phyloP scores from a whole-genome alignment of 1,284 basidiomycete species.

The Ceratobasidium sp. region DNA sequence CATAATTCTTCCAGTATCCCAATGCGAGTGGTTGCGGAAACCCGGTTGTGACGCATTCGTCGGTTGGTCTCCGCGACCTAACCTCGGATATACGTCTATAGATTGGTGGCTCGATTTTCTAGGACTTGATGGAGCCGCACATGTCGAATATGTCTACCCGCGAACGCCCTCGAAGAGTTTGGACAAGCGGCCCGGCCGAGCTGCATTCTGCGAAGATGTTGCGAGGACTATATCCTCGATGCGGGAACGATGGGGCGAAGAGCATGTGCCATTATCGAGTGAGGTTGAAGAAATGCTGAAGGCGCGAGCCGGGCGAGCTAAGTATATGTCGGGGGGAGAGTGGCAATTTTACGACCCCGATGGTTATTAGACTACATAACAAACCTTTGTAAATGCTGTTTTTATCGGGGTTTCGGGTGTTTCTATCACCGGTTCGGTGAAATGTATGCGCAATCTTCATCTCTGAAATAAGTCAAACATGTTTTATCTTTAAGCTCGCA shows the following conservation, averaged over 20 bases:
- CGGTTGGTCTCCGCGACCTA: conserved; percentile 26
- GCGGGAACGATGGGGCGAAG: background rate
- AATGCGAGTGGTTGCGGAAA: conserved; percentile 10
- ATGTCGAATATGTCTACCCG: background rate
- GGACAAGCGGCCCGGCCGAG: background rate
- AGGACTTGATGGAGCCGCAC: conserved; percentile 2
- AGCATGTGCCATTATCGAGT: background rate
- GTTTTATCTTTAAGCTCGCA: background rate
- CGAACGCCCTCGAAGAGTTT: background rate
- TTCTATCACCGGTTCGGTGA: background rate
- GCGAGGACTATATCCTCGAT: background rate
- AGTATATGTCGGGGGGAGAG: too few species aligned
- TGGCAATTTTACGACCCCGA: background rate
- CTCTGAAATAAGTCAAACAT: conserved; percentile 1
- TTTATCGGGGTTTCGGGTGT: background rate
- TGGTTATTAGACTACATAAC: too few species aligned
- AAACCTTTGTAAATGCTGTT: too few species aligned
- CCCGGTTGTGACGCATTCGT: background rate
- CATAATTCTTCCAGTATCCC: conserved; percentile 13
- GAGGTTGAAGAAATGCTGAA: background rate
- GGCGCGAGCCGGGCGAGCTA: background rate
- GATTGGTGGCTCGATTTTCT: conserved; percentile 33
- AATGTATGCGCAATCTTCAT: background rate
- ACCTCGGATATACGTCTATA: background rate
- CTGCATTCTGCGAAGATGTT: conserved; percentile 14